A percentile compares a stretch with the other conserved stretches of the same genome.
phyloP scores from a whole-genome alignment of 345 rosid genomes.

The Brassica cretica region DNA sequence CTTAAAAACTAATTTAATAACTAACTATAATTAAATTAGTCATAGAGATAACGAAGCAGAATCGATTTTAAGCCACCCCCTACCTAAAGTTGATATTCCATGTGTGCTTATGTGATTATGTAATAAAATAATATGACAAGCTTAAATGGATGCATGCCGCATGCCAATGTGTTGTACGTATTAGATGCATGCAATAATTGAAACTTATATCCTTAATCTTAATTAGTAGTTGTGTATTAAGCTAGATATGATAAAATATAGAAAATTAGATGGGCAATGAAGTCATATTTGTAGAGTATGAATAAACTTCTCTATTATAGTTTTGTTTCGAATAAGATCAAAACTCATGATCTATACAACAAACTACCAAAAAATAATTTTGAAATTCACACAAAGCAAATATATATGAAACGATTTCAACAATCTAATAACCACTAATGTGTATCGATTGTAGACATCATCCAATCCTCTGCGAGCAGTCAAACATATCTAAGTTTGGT shows the following conservation, averaged over 20 bases:
- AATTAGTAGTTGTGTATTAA: neutral
- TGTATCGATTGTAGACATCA: neutral
- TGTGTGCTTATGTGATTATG: neutral
- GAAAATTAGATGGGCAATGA: neutral
- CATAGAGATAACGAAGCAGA: neutral
- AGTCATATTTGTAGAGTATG: neutral
- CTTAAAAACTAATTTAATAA: too few relatives aligned
- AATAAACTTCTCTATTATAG: neutral
- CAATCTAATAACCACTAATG: neutral
- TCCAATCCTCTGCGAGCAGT: neutral
- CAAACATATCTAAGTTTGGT: neutral
- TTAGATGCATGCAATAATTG: neutral
- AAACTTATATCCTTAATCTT: neutral
- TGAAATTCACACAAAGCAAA: neutral
- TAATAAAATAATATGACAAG: neutral
- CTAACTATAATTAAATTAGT: neutral
- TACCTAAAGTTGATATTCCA: neutral
- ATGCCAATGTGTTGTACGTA: neutral
- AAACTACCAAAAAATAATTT: neutral
- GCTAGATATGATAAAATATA: neutral
- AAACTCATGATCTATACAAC: neutral
- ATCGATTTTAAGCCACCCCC: neutral
- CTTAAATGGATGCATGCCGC: neutral
- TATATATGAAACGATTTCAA: neutral
- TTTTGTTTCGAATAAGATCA: neutral